Evolutionary conservation across 345 rosid genomes (phyloP).

Genomic region (Sonneratia alba): DNA sequence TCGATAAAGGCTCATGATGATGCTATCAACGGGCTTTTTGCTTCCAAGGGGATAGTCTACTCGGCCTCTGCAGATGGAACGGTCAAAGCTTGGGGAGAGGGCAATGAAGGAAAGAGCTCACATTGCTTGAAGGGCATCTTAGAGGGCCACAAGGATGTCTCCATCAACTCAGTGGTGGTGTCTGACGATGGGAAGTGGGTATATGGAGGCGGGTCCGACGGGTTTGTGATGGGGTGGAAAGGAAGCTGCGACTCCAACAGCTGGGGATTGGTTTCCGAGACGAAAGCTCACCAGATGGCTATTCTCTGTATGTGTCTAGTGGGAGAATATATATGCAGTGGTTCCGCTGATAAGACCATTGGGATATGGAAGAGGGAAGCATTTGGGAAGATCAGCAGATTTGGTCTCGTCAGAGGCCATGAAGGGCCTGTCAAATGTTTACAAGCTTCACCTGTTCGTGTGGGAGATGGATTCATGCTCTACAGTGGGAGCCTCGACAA

Average conservation of each 20-base stretch:
- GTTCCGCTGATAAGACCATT: constrained; percentile 87
- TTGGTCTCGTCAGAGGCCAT: constrained; percentile 64
- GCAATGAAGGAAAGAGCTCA: constrained; percentile 43
- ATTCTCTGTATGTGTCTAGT: constrained; percentile 59
- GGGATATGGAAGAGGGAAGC: constrained; percentile 66
- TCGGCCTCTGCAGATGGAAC: constrained; percentile 92
- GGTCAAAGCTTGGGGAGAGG: constrained; percentile 82
- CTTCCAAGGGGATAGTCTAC: constrained; percentile 57
- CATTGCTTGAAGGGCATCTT: constrained; percentile 67
- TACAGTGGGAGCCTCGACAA: constrained; percentile 92
- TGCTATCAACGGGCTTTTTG: constrained; percentile 55
- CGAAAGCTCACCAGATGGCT: constrained; percentile 61
- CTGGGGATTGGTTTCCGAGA: constrained; percentile 56
- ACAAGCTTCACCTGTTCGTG: constrained; percentile 51
- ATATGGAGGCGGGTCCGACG: constrained; percentile 87
- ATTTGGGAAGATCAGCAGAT: constrained; percentile 33
- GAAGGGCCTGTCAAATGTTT: constrained; percentile 86
- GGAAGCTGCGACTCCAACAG: constrained; percentile 28
- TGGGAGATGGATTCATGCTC: constrained; percentile 67
- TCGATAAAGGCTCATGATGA: constrained; percentile 91
- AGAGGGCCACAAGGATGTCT: constrained; percentile 69
- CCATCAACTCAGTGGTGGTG: constrained; percentile 58
- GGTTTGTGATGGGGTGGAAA: constrained; percentile 81
- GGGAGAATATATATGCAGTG: constrained; percentile 63
- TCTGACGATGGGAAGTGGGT: constrained; percentile 63